Base-by-base conservation (phyloP, 805 yeast species). In the Maudiozyma serrabonitensis region DNA sequence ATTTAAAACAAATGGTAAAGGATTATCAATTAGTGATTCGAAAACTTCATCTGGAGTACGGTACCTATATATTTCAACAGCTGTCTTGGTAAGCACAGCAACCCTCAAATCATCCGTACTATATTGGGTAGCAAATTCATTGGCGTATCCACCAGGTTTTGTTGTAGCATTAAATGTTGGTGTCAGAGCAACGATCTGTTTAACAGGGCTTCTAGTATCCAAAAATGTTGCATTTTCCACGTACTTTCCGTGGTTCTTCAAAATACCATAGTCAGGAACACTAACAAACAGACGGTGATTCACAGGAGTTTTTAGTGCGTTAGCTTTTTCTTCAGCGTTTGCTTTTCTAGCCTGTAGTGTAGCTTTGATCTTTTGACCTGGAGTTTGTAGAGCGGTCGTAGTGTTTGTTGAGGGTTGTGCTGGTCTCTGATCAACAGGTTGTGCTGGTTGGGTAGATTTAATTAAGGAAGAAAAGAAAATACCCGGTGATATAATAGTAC, bases 51-150 rank as follows among this genome's bases (percentile, higher is more conserved):
- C 90, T 6, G 96, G 93, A 2, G 89, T 83, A 63, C 88, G 77
- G 57, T 82, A 82, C 55, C 83, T 81, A 64, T 82, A 87, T 40
- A 87, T 75, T 58, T 82, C 82, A 37, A 91, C 78, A 2, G 95
- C 89, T 18, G 79, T 77, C 57, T 78, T 80, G 2, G 99, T 90
- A 58, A 93, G 70, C 1, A 91, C 81, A 0, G 95, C 96, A 60
- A 90, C 76, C 58, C 79, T 80, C 43, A 85, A 75, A 0, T 87
- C 80, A 18, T 75, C 72, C 18, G 77, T 67, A 16, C 81, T 77
- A 61, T 87, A 91, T 59, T 90, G 97, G 6, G 91, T 81, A 1
- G 96, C 95, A 66, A 87, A 80, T 51, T 81, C 81, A 62, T 91
- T 90, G 9, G 88, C 87, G 62, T 82, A 87, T 2, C 96, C 96